Evolutionary conservation across 148 eudicot genomes (phyloP), one percentile per base, ranked within the genome.

Genomic region (Chenopodium suecicum): DNA sequence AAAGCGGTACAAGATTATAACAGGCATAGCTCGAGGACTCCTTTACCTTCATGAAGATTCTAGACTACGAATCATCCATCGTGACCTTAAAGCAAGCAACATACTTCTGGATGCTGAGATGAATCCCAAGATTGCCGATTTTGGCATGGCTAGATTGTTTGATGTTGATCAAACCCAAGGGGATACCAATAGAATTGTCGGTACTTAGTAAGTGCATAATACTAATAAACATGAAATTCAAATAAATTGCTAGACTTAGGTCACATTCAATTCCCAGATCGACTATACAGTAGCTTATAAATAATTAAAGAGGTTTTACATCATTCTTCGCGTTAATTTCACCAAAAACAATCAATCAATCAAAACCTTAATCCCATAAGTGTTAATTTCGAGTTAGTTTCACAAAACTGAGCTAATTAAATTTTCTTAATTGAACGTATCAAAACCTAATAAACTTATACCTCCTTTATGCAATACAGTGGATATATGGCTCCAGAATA

Each of bases 171-270:
- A 86, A 75, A 76, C 82, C 32, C 87, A 82, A 7, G 86, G 75
- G 23, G 76, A 77, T 34, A 86, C 90, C 23, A 84, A 27, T 69
- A 67, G 76, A 80, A 70, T 87, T 17, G 89, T 77, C 20, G 89
- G 91, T 14, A 89, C 89, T 37, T 87, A 82, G 91, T 89, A 80
- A 87, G 89, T 88, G 4, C 52, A n/a, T 2, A 48, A n/a, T 4
- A 34, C 37, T 22, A 34, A 1, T 29, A 7, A 25, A 2, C 70
- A 19, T 66, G 70, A 22, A 66, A n/a, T 37, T 34, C 37, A 34
- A 3, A 34, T 31, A 31, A 31, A 31, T 31, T 31, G 32, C 32
- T 31, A 31, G 1, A 31, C 32, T 31, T 31, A 31, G 32, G 32
- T 31, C 32, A 31, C 32, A 31, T 31, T 31, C 32, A 31, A 31